Base-by-base conservation (phyloP, 2,329 filamentous ascomycete genomes). In the Penicillium sp. region DNA sequence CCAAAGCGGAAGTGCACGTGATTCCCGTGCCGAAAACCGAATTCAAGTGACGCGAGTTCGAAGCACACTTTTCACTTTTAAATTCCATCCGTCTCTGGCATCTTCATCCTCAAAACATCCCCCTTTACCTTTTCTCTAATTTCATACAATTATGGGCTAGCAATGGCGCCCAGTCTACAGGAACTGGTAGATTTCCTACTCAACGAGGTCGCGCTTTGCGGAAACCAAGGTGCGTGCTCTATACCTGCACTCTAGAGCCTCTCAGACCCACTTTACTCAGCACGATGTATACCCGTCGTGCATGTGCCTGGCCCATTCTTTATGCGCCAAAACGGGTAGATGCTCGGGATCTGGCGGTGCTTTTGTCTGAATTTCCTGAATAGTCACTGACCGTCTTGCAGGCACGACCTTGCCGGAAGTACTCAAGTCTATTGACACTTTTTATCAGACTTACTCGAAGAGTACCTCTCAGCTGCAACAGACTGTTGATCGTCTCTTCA, bases 141-240 rank as follows among this genome's bases (percentile, higher is more conserved):
- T 24, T 44, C 31, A 38, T 48, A 28, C 13, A 5, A 31, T n/a
- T 16, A 57, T 59, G 51, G 20, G 28, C 33, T 53, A 46, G 48
- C n/a, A 13, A 80, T 80, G 78, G 74, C 71, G 47, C 72, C 69
- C 52, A 79, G 78, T 48, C 71, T 83, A 53, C 81, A 83, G 63
- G 75, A 79, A 44, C 69, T 86, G 57, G 75, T 85, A 55, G 77
- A 84, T 63, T 80, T 76, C 68, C 63, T 86, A 50, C 71, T 85
- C 43, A 76, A 79, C 53, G 79, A 83, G 67, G 78, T 86, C 65
- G 82, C 82, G 22, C 74, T 85, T 42, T 77, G 76, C 58, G 82
- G 82, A 57, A 75, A 76, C 46, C 73, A 78, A 75, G 83, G 83
- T 84, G 73, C 62, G 80, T 74, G 48, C 46, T 56, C 50, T 53